phyloP scores from a whole-genome alignment of 2,329 filamentous ascomycete species.

The Exophiala lecanii-corni region DNA sequence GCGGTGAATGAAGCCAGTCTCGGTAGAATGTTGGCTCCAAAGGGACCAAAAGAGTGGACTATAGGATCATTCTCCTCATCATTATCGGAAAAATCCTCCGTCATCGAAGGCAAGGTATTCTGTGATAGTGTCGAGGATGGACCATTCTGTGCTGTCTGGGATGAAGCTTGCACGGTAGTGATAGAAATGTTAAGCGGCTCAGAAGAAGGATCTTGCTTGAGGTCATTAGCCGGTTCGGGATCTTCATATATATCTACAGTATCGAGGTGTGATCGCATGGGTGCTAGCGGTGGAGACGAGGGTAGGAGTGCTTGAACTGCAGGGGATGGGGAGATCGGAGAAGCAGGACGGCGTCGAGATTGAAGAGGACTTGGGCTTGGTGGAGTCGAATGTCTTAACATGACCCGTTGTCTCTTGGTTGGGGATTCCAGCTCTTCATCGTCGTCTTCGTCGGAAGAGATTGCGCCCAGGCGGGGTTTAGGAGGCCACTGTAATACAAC shows the following conservation, averaged over 20 bases:
- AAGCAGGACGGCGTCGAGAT: conserved; percentile 60
- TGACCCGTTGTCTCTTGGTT: conserved; percentile 40
- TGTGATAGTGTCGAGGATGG: conserved; percentile 4
- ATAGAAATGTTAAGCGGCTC: conserved; percentile 8
- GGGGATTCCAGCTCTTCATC: conserved; percentile 50
- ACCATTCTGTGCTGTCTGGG: conserved; percentile 28
- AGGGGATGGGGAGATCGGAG: conserved; percentile 71
- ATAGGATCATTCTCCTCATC: conserved; percentile 95
- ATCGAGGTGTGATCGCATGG: conserved; percentile 5
- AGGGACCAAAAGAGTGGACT: conserved; percentile 86
- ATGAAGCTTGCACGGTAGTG: conserved; percentile 30
- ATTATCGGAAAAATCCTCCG: conserved; percentile 63
- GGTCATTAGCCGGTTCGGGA: conserved; percentile 30
- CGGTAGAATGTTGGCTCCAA: conserved; percentile 77
- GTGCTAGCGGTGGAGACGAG: conserved; percentile 33
- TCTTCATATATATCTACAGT: conserved; percentile 68
- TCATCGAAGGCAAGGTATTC: conserved; percentile 12
- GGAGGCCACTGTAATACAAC: conserved; percentile 85
- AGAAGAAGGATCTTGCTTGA: conserved; percentile 4
- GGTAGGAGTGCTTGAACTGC: conserved; percentile 44
- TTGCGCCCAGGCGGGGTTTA: conserved; percentile 34
- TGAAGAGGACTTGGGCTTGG: conserved; percentile 48
- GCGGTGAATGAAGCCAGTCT: conserved; percentile 74
- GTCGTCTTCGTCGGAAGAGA: conserved; percentile 43
- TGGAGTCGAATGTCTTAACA: conserved; percentile 26